A percentile compares a stretch with the other conserved stretches of the same genome.
Evolutionary conservation across 805 yeast genomes (phyloP).

Genomic region (Alloascoidea hylecoeti): DNA sequence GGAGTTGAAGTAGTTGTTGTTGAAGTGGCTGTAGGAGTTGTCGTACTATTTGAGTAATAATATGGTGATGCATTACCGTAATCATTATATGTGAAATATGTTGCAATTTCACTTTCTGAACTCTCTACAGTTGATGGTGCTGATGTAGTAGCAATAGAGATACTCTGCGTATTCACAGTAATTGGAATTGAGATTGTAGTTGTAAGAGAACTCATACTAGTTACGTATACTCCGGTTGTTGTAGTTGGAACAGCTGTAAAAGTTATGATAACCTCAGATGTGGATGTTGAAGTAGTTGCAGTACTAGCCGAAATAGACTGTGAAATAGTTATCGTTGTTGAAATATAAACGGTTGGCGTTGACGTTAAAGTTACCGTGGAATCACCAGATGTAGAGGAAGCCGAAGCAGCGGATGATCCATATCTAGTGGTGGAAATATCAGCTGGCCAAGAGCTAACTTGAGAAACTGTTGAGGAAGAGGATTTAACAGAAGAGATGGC

Average conservation of each 20-base stretch:
- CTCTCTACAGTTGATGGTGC: no score
- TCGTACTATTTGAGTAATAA: not conserved
- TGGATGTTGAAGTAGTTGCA: no score
- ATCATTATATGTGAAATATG: no score
- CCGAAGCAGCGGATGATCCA: not conserved
- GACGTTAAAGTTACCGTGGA: conserved; percentile 2
- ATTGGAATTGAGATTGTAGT: not conserved
- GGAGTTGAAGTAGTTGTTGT: not conserved
- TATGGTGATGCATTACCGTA: no score
- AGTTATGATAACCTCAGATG: no score
- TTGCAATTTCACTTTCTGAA: no score
- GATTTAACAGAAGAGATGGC: conserved; percentile 4
- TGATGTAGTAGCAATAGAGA: conserved; percentile 1
- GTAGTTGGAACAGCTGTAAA: no score
- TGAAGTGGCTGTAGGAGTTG: not conserved
- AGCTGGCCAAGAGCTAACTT: conserved; percentile 1
- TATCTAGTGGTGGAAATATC: conserved; percentile 2
- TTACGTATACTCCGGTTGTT: no score
- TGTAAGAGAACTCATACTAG: conserved; percentile 1
- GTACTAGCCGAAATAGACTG: no score
- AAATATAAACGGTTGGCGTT: no score
- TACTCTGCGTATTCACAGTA: not conserved
- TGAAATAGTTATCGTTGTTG: no score
- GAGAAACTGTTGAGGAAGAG: conserved; percentile 2
- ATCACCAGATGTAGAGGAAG: conserved; percentile 2